A percentile compares a stretch with the other conserved stretches of the same genome.
Conservation (phyloP, 2,329 filamentous ascomycete species). For the Botrytis fragariae region DNA sequence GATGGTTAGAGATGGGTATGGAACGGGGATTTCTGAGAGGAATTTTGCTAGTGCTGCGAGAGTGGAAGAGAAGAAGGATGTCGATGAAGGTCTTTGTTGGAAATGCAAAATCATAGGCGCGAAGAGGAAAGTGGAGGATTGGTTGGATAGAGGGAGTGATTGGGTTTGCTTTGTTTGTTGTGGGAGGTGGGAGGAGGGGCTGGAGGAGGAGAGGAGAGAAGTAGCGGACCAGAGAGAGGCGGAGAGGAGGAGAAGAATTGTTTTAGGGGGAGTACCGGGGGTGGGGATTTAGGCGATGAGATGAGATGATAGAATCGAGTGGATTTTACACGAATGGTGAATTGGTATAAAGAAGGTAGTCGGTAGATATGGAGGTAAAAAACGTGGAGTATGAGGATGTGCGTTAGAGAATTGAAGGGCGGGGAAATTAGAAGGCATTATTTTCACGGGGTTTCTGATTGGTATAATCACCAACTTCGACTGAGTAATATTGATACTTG, state of each 20-base stretch:
- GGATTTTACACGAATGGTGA: neutral
- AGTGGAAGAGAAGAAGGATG: neutral
- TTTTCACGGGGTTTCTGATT: neutral
- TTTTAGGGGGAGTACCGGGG: conserved; percentile 3
- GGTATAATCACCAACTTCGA: neutral
- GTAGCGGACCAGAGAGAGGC: neutral
- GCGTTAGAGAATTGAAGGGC: neutral
- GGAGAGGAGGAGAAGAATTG: conserved; percentile 3
- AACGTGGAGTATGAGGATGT: neutral
- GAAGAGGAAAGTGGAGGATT: conserved; percentile 28
- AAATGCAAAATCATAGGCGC: conserved; percentile 30
- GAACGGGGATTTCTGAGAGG: neutral
- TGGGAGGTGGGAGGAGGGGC: conserved; percentile 31
- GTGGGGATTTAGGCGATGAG: neutral
- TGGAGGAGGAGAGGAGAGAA: neutral
- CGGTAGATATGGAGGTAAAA: neutral
- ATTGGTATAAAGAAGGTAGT: neutral
- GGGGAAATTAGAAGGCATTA: neutral
- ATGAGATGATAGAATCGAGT: neutral
- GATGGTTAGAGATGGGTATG: neutral
- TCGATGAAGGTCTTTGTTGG: conserved; percentile 27
- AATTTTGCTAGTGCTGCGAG: neutral
- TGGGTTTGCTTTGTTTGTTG: conserved; percentile 33
- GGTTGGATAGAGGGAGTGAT: conserved; percentile 25
- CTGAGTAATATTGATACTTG: neutral